Evolutionary conservation across 306 rosid genomes (phyloP).

Genomic region (Corylus heterophylla): DNA sequence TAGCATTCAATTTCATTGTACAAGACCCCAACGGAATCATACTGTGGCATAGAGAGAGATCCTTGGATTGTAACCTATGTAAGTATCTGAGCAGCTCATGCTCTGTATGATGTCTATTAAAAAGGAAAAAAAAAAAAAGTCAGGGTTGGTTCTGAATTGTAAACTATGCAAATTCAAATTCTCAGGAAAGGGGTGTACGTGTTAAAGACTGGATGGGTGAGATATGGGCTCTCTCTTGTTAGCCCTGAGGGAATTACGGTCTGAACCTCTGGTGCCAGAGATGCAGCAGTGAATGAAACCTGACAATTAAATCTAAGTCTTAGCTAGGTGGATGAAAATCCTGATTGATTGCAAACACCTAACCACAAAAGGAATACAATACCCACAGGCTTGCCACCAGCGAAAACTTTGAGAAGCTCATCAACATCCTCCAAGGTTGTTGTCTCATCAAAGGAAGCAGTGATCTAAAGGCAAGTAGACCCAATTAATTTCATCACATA

Average conservation of each 20-base stretch:
- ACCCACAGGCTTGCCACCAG: constrained; percentile 64
- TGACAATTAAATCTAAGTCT: constrained; percentile 26
- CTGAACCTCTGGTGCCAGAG: constrained; percentile 84
- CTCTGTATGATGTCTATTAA: constrained; percentile 85
- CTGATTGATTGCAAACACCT: neutral
- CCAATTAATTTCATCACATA: constrained; percentile 31
- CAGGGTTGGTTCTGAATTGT: constrained; percentile 26
- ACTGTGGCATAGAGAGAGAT: constrained; percentile 95
- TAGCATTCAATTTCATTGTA: constrained; percentile 97
- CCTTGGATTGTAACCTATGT: constrained; percentile 78
- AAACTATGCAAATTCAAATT: constrained; percentile 21
- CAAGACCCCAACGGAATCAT: constrained; percentile 99
- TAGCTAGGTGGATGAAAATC: constrained; percentile 21
- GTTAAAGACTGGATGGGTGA: constrained; percentile 92
- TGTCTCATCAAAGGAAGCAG: constrained; percentile 92
- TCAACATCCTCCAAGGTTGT: constrained; percentile 95
- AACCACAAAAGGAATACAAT: constrained; percentile 5
- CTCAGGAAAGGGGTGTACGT: constrained; percentile 46
- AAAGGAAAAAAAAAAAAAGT: constrained; percentile 8
- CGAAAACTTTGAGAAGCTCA: constrained; percentile 76
- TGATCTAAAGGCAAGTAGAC: constrained; percentile 56
- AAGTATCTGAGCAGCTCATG: constrained; percentile 92
- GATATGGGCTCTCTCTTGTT: constrained; percentile 69
- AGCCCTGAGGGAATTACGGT: constrained; percentile 67
- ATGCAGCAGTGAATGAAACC: constrained; percentile 91